Conservation (phyloP, 78 protist genomes). For the Protostelium mycophagum region DNA sequence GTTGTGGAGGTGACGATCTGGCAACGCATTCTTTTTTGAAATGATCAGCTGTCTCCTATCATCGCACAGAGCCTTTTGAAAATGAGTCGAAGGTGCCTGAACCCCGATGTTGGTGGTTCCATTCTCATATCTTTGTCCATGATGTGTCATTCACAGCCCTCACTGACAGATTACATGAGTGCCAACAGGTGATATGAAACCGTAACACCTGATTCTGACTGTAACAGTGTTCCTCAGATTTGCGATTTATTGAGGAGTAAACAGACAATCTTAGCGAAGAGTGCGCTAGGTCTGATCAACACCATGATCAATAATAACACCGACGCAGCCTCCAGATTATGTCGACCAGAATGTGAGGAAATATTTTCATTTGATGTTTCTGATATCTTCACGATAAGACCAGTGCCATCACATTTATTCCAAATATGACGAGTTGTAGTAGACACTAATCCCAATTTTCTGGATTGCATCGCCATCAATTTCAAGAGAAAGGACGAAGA, state of each 20-base stretch:
- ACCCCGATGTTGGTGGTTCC: background rate
- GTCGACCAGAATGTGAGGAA: background rate
- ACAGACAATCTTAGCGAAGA: background rate
- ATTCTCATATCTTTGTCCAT: background rate
- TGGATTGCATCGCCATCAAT: background rate
- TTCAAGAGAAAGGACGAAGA: background rate
- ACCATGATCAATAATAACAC: background rate
- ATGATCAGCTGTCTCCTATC: too few relatives aligned
- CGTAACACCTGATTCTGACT: background rate
- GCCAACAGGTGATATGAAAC: background rate
- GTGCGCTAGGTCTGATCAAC: background rate
- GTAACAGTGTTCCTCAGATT: background rate
- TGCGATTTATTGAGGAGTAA: background rate
- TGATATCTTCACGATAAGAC: too few relatives aligned
- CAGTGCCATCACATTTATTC: background rate
- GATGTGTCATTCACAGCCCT: background rate
- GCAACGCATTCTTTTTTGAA: too few relatives aligned
- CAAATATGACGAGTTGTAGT: background rate
- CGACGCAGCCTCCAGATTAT: background rate
- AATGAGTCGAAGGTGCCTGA: too few relatives aligned
- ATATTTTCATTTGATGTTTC: too few relatives aligned
- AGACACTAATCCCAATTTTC: too few relatives aligned
- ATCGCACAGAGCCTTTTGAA: too few relatives aligned
- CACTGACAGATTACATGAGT: background rate
- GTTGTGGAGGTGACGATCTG: too few relatives aligned